phyloP scores from a whole-genome alignment of 192 early-diverging fungal species.

The Mortierella claussenii region DNA sequence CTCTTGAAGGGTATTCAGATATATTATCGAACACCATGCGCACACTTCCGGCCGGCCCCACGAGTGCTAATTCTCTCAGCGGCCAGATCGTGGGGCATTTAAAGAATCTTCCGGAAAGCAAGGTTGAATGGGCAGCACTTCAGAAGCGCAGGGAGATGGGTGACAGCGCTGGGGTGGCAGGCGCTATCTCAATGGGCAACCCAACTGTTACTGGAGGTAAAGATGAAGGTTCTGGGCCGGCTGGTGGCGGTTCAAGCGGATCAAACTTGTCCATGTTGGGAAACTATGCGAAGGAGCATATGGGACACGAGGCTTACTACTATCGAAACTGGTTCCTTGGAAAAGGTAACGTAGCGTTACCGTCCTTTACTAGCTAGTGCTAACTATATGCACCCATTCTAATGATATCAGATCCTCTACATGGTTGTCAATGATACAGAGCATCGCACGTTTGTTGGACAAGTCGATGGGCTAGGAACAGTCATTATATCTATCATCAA shows the following conservation, averaged over 20 bases:
- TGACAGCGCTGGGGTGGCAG: conserved; percentile 1
- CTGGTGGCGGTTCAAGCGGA: background rate
- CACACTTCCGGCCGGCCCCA: too few relatives aligned
- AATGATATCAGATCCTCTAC: background rate
- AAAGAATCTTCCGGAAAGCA: conserved; percentile 32
- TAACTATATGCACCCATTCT: too few relatives aligned
- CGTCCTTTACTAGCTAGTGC: too few relatives aligned
- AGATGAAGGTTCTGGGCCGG: background rate
- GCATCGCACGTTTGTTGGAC: conserved; percentile 53
- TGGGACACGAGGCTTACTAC: conserved; percentile 57
- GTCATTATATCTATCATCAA: conserved; percentile 63
- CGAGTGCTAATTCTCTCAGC: too few relatives aligned
- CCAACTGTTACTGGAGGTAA: background rate
- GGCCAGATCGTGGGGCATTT: too few relatives aligned
- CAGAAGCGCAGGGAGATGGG: conserved; percentile 33
- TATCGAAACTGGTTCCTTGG: conserved; percentile 79
- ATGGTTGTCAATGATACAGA: conserved; percentile 8
- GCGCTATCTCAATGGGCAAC: conserved; percentile 4
- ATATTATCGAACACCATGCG: background rate
- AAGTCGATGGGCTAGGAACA: conserved; percentile 63
- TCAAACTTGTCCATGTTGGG: conserved; percentile 11
- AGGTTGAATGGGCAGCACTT: conserved; percentile 29
- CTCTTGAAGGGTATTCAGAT: background rate
- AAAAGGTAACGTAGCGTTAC: conserved; percentile 57
- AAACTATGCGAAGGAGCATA: conserved; percentile 48